Base-by-base conservation (phyloP, 2,329 filamentous ascomycete genomes). In the Alternaria novae-zelandiae region DNA sequence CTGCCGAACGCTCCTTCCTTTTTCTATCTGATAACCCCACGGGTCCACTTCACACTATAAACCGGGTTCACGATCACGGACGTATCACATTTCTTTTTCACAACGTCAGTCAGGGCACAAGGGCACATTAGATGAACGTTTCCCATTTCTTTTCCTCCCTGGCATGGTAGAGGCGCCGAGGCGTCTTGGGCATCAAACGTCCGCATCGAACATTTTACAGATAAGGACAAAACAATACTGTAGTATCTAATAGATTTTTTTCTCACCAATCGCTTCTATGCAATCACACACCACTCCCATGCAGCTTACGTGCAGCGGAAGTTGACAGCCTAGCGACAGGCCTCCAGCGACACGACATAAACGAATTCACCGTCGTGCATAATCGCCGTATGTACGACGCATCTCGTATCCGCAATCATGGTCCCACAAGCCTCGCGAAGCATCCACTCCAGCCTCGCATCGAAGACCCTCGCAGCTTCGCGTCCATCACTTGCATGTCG, bases 91-190 rank as follows among this genome's bases (percentile, higher is more conserved):
- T 50, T 56, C 21, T 30, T 49, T 41, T 41, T 43, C 13, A n/a
- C 21, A 10, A 9, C 36, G 28, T 17, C 53, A 59, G n/a, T 54
- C 21, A 30, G 13, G 30, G 43, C 43, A 45, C 32, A 54, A 53
- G 41, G 54, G 59, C 49, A 62, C 25, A 28, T 49, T 56, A 56
- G 54, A 56, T 51, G 47, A 41, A 61, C 45, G 53, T 57, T 57
- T 44, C 50, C 36, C 41, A 50, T 41, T 45, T 58, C 47, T 41
- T 36, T 58, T 56, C 12, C 32, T 41, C 23, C 47, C 46, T 41
- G 55, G 55, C 55, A 59, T 62, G 49, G 30, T 44, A 49, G 49
- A 47, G 59, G 59, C 59, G 59, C 59, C 32, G 30, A 36, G 59
- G 55, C 59, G 55, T 28, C 55, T 25, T 32, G 44, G 44, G 45